These are phyloP conservation scores for Aureobasidium mangrovei DNA, from an alignment of 2,329 filamentous ascomycete genomes.

Conservation along the genomic window DNA sequence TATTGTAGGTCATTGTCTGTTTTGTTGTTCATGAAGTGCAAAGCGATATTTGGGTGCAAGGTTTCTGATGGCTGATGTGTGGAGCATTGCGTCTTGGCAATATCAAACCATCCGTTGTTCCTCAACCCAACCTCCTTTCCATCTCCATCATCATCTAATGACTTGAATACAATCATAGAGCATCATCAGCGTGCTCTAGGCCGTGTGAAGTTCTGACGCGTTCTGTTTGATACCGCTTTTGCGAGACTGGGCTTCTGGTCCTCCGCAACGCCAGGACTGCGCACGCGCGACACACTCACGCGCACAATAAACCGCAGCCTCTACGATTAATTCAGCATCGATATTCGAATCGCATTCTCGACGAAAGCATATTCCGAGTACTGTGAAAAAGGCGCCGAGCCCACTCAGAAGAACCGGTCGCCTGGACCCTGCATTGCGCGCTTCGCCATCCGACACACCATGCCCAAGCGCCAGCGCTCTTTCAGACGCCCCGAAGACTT, in stretches of 20 bases:
- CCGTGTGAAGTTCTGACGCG: background rate
- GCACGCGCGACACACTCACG: conserved; percentile 1
- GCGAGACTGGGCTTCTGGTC: background rate
- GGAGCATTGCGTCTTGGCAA: too few relatives aligned
- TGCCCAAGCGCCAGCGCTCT: conserved; percentile 8
- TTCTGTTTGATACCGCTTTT: background rate
- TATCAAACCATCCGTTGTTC: conserved; percentile 1
- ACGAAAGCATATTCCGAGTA: background rate
- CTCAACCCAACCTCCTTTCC: conserved; percentile 1
- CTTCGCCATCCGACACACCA: background rate
- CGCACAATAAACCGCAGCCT: background rate
- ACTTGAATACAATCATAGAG: conserved; percentile 3
- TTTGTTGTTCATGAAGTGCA: background rate
- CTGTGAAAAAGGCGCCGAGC: background rate
- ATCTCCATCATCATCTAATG: conserved; percentile 7
- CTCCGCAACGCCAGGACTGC: conserved; percentile 3
- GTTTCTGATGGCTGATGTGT: background rate
- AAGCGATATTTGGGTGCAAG: background rate
- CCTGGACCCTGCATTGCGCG: background rate
- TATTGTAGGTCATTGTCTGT: background rate
- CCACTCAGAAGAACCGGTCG: background rate
- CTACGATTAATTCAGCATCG: background rate
- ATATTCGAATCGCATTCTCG: background rate
- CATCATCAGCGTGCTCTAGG: conserved; percentile 6
- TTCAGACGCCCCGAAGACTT: conserved; percentile 26